A percentile compares a stretch with the other conserved stretches of the same genome.
These are phyloP conservation scores for Nidularia sp. DNA, from an alignment of 768 basidiomycete genomes.

Conservation along the genomic window DNA sequence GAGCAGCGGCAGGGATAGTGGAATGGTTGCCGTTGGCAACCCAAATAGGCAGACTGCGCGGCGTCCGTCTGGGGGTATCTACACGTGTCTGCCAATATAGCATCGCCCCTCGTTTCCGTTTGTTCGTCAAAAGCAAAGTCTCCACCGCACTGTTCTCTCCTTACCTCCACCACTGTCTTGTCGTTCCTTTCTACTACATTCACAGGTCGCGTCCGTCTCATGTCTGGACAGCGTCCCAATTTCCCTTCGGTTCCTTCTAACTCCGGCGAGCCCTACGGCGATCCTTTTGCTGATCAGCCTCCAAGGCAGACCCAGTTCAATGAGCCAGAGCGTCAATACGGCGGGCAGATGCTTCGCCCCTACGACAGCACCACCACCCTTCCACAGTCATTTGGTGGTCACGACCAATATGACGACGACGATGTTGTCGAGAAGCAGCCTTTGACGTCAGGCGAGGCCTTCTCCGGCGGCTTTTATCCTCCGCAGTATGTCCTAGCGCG, in stretches of 20 bases:
- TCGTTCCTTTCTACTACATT: too few species aligned
- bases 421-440: conserved; percentile 78
- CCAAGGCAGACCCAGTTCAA: conserved; percentile 59
- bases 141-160: too few species aligned
- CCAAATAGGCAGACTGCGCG: too few species aligned
- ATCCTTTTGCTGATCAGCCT: conserved; percentile 74
- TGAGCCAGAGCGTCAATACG: conserved; percentile 46
- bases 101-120: too few species aligned
- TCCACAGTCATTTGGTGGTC: conserved; percentile 42
- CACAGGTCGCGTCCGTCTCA: too few species aligned
- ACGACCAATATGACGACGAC: conserved; percentile 53
- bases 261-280: conserved; percentile 35
- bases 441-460: conserved; percentile 54
- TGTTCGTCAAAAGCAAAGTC: too few species aligned
- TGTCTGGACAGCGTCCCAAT: conserved; percentile 36
- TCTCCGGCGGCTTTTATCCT: conserved; percentile 68
- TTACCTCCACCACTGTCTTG: conserved; percentile 9
- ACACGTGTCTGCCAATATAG: too few species aligned
- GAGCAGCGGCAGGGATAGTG: too few species aligned
- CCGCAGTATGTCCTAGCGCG: conserved; percentile 64
- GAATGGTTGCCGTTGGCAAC: too few species aligned
- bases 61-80: too few species aligned
- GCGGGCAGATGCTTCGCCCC: conserved; percentile 32
- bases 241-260: conserved; percentile 28
- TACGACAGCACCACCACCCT: conserved; percentile 59